Conservation (phyloP, 192 early-diverging fungal species). For the Coemansia sp. region DNA sequence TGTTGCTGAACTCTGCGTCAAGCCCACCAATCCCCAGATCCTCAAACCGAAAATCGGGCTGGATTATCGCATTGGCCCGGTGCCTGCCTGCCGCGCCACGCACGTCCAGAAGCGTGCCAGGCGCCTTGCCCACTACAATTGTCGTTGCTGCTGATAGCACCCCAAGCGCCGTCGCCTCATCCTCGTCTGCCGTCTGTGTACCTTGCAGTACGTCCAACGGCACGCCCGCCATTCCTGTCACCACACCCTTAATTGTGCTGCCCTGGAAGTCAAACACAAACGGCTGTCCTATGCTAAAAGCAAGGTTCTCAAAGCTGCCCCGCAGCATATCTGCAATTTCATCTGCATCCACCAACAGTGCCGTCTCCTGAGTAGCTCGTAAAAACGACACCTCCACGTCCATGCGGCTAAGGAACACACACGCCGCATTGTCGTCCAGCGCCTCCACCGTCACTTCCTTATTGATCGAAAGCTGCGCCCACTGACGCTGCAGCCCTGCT, state of each 20-base stretch:
- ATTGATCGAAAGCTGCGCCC: conserved; percentile 58
- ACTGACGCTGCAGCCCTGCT: conserved; percentile 43
- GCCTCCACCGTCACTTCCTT: conserved; percentile 59
- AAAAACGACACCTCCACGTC: conserved; percentile 64
- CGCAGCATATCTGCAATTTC: conserved; percentile 66
- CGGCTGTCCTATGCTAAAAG: conserved; percentile 74
- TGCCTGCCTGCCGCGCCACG: conserved; percentile 61
- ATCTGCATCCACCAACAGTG: conserved; percentile 68
- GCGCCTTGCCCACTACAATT: conserved; percentile 68
- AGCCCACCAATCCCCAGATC: conserved; percentile 98
- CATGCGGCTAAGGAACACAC: conserved; percentile 53
- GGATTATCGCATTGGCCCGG: conserved; percentile 73
- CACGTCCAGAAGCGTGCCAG: conserved; percentile 74
- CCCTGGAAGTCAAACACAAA: conserved; percentile 84
- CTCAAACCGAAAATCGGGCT: conserved; percentile 95
- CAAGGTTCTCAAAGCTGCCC: conserved; percentile 70
- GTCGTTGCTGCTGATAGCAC: conserved; percentile 72
- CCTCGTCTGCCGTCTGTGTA: conserved; percentile 1
- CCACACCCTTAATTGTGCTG: conserved; percentile 58
- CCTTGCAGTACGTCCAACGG: conserved; percentile 46
- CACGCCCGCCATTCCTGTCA: conserved; percentile 46
- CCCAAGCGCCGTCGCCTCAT: conserved; percentile 40
- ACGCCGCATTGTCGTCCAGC: conserved; percentile 31
- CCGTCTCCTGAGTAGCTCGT: conserved; percentile 50
- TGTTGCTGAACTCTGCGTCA: conserved; percentile 88